Conservation (phyloP, 2,329 filamentous ascomycete genomes). For the Talaromyces sp. region DNA sequence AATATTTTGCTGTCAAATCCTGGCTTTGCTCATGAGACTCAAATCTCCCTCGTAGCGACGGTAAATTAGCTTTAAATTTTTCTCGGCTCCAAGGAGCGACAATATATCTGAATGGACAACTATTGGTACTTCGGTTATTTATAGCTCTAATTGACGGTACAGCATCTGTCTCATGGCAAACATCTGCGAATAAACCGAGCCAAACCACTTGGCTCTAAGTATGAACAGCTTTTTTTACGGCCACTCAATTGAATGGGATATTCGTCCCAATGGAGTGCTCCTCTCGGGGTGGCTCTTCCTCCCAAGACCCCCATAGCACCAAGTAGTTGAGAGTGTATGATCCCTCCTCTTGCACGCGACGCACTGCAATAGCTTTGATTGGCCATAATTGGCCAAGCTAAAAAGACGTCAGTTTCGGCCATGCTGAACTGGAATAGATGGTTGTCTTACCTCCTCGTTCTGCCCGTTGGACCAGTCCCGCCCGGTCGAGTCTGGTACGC, state of each 20-base stretch:
- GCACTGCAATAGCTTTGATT: not conserved
- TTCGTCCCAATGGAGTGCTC: not conserved
- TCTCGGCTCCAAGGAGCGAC: not conserved
- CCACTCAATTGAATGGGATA: not conserved
- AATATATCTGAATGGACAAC: not conserved
- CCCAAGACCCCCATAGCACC: not conserved
- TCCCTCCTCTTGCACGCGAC: not conserved
- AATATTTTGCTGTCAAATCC: not conserved
- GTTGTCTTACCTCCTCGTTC: not conserved
- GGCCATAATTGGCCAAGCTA: not conserved
- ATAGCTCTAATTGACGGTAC: not conserved
- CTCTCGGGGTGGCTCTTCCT: not conserved
- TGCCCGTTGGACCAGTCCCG: not conserved
- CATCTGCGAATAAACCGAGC: not conserved
- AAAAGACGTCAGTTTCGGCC: not conserved
- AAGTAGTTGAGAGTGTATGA: not conserved
- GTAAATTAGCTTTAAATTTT: not conserved
- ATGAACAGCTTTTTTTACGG: not conserved
- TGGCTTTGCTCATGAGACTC: not conserved
- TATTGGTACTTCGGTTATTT: not conserved
- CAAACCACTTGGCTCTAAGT: not conserved
- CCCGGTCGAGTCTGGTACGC: not conserved
- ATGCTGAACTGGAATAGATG: not conserved
- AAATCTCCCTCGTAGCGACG: not conserved
- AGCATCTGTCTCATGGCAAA: not conserved